Base-by-base conservation (phyloP, 2,329 filamentous ascomycete genomes). In the Aureobasidium zeae region DNA sequence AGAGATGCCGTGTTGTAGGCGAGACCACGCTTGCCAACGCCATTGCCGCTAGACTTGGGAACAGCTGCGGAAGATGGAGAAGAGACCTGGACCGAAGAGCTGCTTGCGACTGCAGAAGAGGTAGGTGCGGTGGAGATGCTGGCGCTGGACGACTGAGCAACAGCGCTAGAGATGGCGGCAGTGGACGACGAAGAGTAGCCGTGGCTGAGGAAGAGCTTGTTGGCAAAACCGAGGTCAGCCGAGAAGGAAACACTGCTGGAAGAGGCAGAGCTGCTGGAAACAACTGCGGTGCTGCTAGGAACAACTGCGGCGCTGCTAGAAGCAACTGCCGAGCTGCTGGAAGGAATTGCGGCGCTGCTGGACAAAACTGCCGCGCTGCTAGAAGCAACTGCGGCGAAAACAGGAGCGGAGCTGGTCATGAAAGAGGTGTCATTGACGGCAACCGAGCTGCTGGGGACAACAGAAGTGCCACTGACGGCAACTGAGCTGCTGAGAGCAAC, bases 1-100 rank as follows among this genome's bases (percentile, higher is more conserved):
- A 81, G 65, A 20, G 52, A 53, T 44, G 69, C 69, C 22, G 75
- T 65, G 62, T 84, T 83, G 73, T 79, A 86, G 38, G 75, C 75
- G 37, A 84, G 62, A 62, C 81, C 81, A 58, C 79, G 78, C 75
- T 83, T 81, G 54, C 60, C 58, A 42, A 57, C 58, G 19, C 53
- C 57, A 55, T 57, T 56, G 47, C 50, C 44, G 22, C 49, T 37
- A 26, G 51, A 37, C 12, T 31, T 54, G 38, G 53, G 36, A 24
- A 50, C 34, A 30, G 51, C 47, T 24, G 54, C 51, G 13, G 57
- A 47, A 5, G 49, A 29, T 20, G 51, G 48, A 10, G 49, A 48
- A 24, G 51, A 22, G 35, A 52, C 41, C 6, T 54, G 35, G 19
- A 52, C 52, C 8, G 54, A 49, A 15, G 49, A 47, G 15, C 54